Evolutionary conservation across 2,329 filamentous ascomycete genomes (phyloP), one percentile per base, ranked within the genome.

Genomic region (Ascomycota sp.): DNA sequence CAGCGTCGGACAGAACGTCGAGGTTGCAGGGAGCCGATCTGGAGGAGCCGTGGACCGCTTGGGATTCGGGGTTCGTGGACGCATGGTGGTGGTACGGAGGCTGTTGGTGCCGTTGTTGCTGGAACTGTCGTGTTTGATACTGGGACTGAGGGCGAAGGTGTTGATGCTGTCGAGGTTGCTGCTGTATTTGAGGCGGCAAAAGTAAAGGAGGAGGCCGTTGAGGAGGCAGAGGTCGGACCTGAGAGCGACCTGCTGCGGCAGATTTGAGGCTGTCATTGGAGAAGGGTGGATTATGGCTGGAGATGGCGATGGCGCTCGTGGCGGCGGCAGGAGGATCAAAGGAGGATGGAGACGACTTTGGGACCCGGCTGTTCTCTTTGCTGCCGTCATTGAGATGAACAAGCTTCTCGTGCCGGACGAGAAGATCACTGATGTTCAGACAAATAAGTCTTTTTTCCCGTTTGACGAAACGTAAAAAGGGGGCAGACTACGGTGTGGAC

Each of bases 391-490:
- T 70, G 44, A 69, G 59, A 45, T 73, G 68, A 41, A 70, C 66
- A 40, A 72, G 63, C 51, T 71, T 72, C 51, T 71, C 65, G 51
- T 73, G 68, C 37, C 68, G 60, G 36, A 69, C 65, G 39, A 73
- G 58, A 35, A 73, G 60, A 47, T 72, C 68, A 39, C 67, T 72
- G 53, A 66, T 69, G 52, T 69, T 58, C 64, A 69, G 69, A 55
- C 65, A 63, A 68, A 63, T 39, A 46, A 19, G 8, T 27, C 13
- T 12, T 13, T 25, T 25, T 13, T 7, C 24, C n/a, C n/a, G n/a
- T n/a, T n/a, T n/a, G n/a, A n/a, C n/a, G n/a, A n/a, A n/a, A n/a
- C n/a, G n/a, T n/a, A n/a, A n/a, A n/a, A n/a, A n/a, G n/a, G n/a
- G n/a, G n/a, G n/a, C n/a, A n/a, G n/a, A n/a, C n/a, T n/a, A n/a